Conservation (phyloP, 2,329 filamentous ascomycete species). For the Trichoderma atroviride region DNA sequence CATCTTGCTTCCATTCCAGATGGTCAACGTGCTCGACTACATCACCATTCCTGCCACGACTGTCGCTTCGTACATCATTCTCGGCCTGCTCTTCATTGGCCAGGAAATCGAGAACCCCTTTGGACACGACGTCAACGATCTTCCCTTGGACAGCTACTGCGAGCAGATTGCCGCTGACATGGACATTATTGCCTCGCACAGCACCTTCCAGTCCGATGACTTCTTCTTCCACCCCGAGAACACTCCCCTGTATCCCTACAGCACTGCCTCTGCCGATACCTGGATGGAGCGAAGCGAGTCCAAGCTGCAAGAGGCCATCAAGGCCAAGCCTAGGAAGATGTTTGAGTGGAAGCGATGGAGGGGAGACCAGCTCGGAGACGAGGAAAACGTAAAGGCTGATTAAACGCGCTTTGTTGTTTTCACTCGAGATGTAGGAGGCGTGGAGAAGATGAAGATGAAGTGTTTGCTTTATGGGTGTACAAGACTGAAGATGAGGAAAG, state of each 20-base stretch:
- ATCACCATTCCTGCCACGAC: slow-evolving; percentile 77
- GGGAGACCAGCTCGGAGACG: neutral
- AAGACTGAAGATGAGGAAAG: neutral
- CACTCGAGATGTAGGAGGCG: neutral
- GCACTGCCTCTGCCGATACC: slow-evolving; percentile 41
- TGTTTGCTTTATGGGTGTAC: neutral
- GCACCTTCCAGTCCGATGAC: slow-evolving; percentile 38
- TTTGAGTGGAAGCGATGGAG: slow-evolving; percentile 39
- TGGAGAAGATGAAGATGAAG: neutral
- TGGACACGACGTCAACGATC: slow-evolving; percentile 79
- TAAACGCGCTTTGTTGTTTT: neutral
- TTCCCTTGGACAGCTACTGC: slow-evolving; percentile 77
- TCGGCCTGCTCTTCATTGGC: slow-evolving; percentile 73
- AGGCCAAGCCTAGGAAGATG: slow-evolving; percentile 43
- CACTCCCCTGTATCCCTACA: slow-evolving; percentile 60
- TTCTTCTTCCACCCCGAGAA: slow-evolving; percentile 46
- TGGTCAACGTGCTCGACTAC: slow-evolving; percentile 66
- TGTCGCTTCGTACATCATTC: slow-evolving; percentile 76
- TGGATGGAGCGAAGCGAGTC: slow-evolving; percentile 49
- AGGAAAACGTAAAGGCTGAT: slow-evolving; percentile 20
- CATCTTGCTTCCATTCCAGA: slow-evolving; percentile 78
- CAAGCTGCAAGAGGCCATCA: slow-evolving; percentile 44
- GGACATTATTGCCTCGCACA: slow-evolving; percentile 67
- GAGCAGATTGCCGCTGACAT: slow-evolving; percentile 73
- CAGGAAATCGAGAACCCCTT: slow-evolving; percentile 86